A percentile compares a stretch with the other conserved stretches of the same genome.
Evolutionary conservation across 345 rosid genomes (phyloP).

Genomic region (Alliaria petiolata): DNA sequence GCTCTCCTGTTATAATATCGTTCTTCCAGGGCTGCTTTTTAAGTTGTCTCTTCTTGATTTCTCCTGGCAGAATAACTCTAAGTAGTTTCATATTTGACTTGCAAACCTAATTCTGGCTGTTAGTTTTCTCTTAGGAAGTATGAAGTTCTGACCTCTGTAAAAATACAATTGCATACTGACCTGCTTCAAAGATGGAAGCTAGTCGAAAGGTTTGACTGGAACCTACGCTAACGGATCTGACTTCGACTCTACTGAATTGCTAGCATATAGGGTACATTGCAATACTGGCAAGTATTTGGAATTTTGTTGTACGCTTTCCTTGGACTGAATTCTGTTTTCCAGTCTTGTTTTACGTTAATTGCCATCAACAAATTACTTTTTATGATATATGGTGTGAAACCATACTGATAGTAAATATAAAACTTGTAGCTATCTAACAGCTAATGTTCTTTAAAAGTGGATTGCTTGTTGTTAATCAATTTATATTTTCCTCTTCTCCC

Average conservation of each 20-base stretch:
- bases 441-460: conserved; percentile 7
- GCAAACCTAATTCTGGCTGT: conserved; percentile 23
- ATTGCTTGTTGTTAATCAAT: conserved; percentile 14
- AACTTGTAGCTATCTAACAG: conserved; percentile 9
- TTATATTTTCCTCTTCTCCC: too few relatives aligned
- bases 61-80: background rate
- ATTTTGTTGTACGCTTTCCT: conserved; percentile 18
- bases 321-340: conserved; percentile 12
- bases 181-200: conserved; percentile 35
- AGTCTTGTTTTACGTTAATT: background rate
- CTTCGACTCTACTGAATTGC: conserved; percentile 32
- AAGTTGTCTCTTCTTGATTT: conserved; percentile 7
- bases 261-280: conserved; percentile 33
- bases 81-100: background rate
- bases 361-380: background rate
- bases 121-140: conserved; percentile 28
- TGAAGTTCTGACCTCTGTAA: conserved; percentile 28
- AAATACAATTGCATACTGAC: conserved; percentile 26
- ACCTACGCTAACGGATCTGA: conserved; percentile 31
- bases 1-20: background rate
- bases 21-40: conserved; percentile 1
- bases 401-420: background rate
- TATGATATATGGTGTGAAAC: conserved; percentile 6
- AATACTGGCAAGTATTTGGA: conserved; percentile 33
- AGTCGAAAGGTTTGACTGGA: conserved; percentile 34